phyloP scores from a whole-genome alignment of 1,284 basidiomycete species.

The Acaromyces ingoldii region DNA sequence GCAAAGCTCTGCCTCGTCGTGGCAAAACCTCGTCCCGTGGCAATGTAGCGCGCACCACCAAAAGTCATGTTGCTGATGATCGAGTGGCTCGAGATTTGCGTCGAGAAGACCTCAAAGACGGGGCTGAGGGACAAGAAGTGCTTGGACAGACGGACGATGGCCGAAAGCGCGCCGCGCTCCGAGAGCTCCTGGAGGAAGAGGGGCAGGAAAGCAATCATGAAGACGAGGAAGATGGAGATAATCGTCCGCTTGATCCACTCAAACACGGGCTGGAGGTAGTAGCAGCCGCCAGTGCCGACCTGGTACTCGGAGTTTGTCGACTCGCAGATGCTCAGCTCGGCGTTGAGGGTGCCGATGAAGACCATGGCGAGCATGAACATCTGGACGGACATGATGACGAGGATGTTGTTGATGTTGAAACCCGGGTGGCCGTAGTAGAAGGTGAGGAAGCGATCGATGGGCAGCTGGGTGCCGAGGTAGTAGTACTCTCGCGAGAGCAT shows the following conservation, averaged over 20 bases:
- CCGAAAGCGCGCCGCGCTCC: conserved; percentile 49
- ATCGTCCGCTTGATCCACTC: conserved; percentile 51
- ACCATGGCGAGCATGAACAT: conserved; percentile 51
- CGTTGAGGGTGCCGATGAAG: conserved; percentile 50
- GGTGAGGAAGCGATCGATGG: conserved; percentile 95
- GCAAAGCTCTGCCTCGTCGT: conserved; percentile 49
- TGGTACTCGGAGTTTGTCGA: conserved; percentile 47
- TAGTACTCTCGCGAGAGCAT: conserved; percentile 99
- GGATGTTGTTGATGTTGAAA: conserved; percentile 99
- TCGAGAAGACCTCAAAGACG: conserved; percentile 51
- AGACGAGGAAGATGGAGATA: conserved; percentile 51
- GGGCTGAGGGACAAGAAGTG: conserved; percentile 49
- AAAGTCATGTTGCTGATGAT: conserved; percentile 51
- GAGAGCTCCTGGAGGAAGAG: conserved; percentile 50
- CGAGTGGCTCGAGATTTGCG: conserved; percentile 51
- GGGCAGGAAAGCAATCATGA: conserved; percentile 52
- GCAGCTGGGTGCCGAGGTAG: conserved; percentile 96
- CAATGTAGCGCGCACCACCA: conserved; percentile 52
- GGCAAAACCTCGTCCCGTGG: conserved; percentile 50
- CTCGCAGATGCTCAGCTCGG: conserved; percentile 44
- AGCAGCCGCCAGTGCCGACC: conserved; percentile 47
- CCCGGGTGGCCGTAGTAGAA: conserved; percentile 99
- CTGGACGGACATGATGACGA: conserved; percentile 55
- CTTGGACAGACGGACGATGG: conserved; percentile 48
- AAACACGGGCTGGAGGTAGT: conserved; percentile 50